These are phyloP conservation scores for Diphasiastrum complanatum DNA, from an alignment of 83 land plant genomes.

Conservation along the genomic window DNA sequence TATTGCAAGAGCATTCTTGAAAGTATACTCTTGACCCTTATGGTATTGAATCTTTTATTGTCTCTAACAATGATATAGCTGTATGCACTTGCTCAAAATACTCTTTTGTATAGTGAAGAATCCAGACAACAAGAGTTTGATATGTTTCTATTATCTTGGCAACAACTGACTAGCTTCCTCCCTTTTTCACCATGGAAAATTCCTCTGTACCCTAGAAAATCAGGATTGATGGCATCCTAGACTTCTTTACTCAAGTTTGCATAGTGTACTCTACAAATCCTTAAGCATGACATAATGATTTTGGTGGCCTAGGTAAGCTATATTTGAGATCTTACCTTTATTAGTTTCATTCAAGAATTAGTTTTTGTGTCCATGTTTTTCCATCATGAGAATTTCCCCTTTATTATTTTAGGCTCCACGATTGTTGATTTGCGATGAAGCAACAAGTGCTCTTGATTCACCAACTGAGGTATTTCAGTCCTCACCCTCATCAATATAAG, in stretches of 20 bases:
- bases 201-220: no score
- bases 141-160: background rate
- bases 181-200: background rate
- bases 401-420: conserved; percentile 32
- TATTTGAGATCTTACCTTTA: background rate
- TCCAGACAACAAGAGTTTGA: no score
- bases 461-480: conserved; percentile 31
- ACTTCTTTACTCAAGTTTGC: no score
- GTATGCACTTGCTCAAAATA: background rate
- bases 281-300: no score
- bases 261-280: no score
- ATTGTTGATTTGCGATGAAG: conserved; percentile 39
- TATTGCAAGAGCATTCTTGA: conserved; percentile 41
- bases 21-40: conserved; percentile 20
- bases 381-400: background rate
- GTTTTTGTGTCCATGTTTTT: conserved; percentile 1
- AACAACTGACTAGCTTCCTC: background rate
- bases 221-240: no score
- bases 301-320: no score
- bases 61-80: background rate
- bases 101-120: background rate
- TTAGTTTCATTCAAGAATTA: background rate
- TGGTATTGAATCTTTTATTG: background rate
- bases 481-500: no score
- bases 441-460: conserved; percentile 47